A percentile compares a stretch with the other conserved stretches of the same genome.
These are phyloP conservation scores for Sporisorium sorghi DNA, from an alignment of 1,284 basidiomycete genomes.

Conservation along the genomic window DNA sequence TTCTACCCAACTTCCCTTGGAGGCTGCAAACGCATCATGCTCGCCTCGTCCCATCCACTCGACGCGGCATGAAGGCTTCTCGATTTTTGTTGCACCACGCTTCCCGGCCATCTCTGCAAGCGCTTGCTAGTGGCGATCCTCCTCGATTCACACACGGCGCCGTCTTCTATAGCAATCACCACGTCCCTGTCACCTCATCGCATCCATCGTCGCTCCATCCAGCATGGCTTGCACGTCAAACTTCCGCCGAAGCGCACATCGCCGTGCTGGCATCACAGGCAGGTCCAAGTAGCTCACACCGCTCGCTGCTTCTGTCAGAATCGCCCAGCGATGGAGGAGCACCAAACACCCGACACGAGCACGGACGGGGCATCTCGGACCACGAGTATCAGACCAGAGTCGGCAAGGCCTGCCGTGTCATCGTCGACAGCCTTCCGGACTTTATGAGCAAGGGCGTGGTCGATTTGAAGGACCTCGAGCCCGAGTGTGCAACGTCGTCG, in stretches of 20 bases:
- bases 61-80: conserved; percentile 27
- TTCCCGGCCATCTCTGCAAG: conserved; percentile 7
- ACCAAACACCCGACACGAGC: background rate
- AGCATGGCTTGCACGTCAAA: background rate
- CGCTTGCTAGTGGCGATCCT: background rate
- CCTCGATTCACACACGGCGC: background rate
- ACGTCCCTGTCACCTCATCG: background rate
- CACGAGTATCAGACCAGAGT: conserved; percentile 57
- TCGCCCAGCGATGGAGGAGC: background rate
- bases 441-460: conserved; percentile 53
- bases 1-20: background rate
- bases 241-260: background rate
- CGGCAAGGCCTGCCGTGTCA: conserved; percentile 47
- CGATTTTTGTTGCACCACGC: conserved; percentile 15
- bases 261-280: background rate
- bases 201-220: background rate
- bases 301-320: conserved; percentile 9
- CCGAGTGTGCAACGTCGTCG: conserved; percentile 3
- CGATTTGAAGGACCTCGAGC: conserved; percentile 42
- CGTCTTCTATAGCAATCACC: conserved; percentile 2
- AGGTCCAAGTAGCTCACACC: background rate
- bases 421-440: conserved; percentile 49
- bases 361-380: conserved; percentile 25
- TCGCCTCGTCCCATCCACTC: background rate
- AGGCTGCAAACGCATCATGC: conserved; percentile 13